Base-by-base conservation (phyloP, 2,329 filamentous ascomycete species). In the Ascochyta viciae-villosae region DNA sequence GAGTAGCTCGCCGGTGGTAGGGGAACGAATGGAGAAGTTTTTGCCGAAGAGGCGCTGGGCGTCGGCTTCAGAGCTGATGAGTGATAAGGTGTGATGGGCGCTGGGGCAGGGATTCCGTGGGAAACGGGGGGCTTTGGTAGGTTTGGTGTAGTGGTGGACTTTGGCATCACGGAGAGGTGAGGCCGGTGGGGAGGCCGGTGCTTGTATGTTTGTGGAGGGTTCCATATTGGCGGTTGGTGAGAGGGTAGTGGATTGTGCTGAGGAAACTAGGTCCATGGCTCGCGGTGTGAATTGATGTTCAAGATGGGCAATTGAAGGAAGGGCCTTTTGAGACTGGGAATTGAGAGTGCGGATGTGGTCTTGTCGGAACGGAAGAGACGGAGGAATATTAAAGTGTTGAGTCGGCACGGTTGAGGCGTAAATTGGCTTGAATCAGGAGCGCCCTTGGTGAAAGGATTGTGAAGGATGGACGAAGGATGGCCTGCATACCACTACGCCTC, bases 41-140 rank as follows among this genome's bases (percentile, higher is more conserved):
- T 31, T 13, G 40, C 52, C 52, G 35, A 55, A 55, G 22, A 55
- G 45, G 35, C 52, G 52, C 16, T 55, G 45, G 23, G 52, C 52
- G 23, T 40, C 24, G 23, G 49, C 38, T n/a, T 55, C 34, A 2
- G 40, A 38, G 34, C 26, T 34, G 22, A 55, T 41, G 15, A 55
- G 46, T 4, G 40, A 46, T 16, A 55, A 41, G 12, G 47, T 55
- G 37, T 55, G 38, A 37, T 55, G 46, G 6, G 41, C 22, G 7
- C 40, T 46, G 10, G 52, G 52, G 27, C 40, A 50, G 5, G 52
- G 52, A 24, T 50, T 48, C 9, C 46, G 46, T 0, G 52, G 52
- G 19, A 55, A 55, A 3, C 52, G 52, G 6, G 46, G 46, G 7
- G 26, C n/a, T 19, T 35, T 34, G 35, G 27, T 3, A 3, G 46